Base-by-base conservation (phyloP, 164 flowering plant species). In the Chimonanthus praecox region DNA sequence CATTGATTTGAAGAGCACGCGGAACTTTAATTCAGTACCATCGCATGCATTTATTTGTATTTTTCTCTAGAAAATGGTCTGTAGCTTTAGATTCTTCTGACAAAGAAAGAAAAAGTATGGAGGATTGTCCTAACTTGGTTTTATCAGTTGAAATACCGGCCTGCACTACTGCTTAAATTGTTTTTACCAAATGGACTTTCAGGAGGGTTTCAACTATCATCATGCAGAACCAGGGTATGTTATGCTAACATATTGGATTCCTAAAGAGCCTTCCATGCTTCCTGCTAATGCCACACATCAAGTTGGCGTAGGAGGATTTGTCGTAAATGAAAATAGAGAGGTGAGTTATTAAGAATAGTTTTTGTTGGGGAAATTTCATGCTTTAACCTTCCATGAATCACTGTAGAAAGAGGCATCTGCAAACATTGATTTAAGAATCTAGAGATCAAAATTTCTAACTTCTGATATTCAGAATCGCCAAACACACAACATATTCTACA, bases 131-230 rank as follows among this genome's bases (percentile, higher is more conserved):
- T 10, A 9, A 54, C 60, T 13, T 54, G 11, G 16, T 54, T 13
- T 54, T 54, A 54, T 2, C 4, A 54, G 60, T 54, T 13, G 60
- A 54, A 54, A n/a, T 6, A 68, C 21, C 5, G 21, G 43, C 33
- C 54, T 6, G 44, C 70, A 48, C 44, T 16, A 15, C 48, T 47
- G 48, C 44, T 68, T 54, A 4, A 54, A 51, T 11, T 0, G 51
- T 47, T 68, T 68, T 6, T 7, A 4, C 48, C 60, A 48, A n/a
- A 15, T 44, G 65, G 65, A 15, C 60, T 6, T 68, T 49, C 81
- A 89, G 92, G 92, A 87, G 73, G 92, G 92, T 13, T 89, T 89
- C 68, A 70, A 67, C 13, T 89, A 82, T 71, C 90, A 89, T 75
- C 89, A 89, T 58, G 89, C 92, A 6, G 90, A 89, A 75, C 83